Evolutionary conservation across 768 basidiomycete species (phyloP).

Genomic region (Leccinum fibrillosum): DNA sequence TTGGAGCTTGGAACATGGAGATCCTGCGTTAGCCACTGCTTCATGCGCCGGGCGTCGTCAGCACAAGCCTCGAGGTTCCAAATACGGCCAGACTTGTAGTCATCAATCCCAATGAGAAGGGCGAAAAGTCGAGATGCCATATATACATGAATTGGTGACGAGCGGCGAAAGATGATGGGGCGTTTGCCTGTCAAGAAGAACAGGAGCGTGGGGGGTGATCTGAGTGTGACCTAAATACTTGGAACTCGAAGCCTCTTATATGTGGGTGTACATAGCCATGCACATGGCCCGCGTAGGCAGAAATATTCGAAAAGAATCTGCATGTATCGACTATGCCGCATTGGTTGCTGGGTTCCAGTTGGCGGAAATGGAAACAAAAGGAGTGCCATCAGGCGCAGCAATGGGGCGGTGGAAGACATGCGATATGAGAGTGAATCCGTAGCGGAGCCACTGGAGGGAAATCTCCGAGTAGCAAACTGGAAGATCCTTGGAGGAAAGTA

Average conservation of each 20-base stretch:
- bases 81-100: conserved; percentile 59
- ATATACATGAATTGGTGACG: conserved; percentile 16
- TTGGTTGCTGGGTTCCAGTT: conserved; percentile 2
- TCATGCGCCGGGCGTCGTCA: conserved; percentile 59
- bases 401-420: background rate
- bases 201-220: conserved; percentile 8
- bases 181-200: conserved; percentile 9
- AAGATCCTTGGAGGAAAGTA: background rate
- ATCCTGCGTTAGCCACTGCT: conserved; percentile 53
- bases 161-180: background rate
- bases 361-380: conserved; percentile 18
- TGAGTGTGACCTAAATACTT: conserved; percentile 1
- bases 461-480: background rate
- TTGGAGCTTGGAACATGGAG: conserved; percentile 58
- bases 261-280: conserved; percentile 8
- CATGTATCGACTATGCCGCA: conserved; percentile 1
- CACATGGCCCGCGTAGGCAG: background rate
- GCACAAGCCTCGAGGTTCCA: conserved; percentile 68
- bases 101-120: conserved; percentile 66
- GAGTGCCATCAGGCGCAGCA: background rate
- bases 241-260: conserved; percentile 15
- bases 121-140: conserved; percentile 56
- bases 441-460: background rate
- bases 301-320: background rate
- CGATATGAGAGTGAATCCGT: background rate